These are phyloP conservation scores for Chrysoporthe austroafricana DNA, from an alignment of 2,329 filamentous ascomycete genomes.

Conservation along the genomic window DNA sequence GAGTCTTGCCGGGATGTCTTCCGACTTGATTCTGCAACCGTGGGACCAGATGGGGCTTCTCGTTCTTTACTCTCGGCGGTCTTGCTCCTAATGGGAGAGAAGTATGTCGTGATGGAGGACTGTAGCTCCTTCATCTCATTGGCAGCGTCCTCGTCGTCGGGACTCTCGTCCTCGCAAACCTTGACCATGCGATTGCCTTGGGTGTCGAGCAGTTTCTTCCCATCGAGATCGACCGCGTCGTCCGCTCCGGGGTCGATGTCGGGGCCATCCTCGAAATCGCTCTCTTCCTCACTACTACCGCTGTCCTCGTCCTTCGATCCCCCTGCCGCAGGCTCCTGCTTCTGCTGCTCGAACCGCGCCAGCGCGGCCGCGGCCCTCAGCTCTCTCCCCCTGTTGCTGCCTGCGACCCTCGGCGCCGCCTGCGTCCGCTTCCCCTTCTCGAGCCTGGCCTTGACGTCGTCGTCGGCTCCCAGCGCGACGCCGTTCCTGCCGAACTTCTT, in stretches of 20 bases:
- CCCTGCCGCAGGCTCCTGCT: constrained; percentile 50
- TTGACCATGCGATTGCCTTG: constrained; percentile 71
- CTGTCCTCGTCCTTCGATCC: constrained; percentile 39
- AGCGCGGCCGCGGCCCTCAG: constrained; percentile 77
- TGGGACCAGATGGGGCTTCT: background rate
- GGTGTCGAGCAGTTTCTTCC: constrained; percentile 65
- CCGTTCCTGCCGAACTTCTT: constrained; percentile 79
- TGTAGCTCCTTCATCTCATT: constrained; percentile 72
- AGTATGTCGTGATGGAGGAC: constrained; percentile 37
- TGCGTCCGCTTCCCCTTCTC: constrained; percentile 67
- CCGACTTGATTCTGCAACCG: background rate
- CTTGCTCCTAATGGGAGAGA: constrained; percentile 19
- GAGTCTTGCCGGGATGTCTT: background rate
- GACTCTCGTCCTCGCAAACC: constrained; percentile 73
- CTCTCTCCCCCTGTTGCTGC: constrained; percentile 74
- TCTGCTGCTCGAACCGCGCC: constrained; percentile 68
- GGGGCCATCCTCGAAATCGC: constrained; percentile 50
- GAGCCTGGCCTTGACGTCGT: constrained; percentile 64
- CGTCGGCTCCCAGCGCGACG: constrained; percentile 70
- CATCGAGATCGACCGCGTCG: constrained; percentile 67
- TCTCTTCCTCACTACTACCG: constrained; percentile 43
- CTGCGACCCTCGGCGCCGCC: constrained; percentile 73
- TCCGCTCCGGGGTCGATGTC: constrained; percentile 47
- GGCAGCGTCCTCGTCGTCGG: constrained; percentile 58
- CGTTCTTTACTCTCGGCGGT: background rate